phyloP scores from a whole-genome alignment of 2,329 filamentous ascomycete species.

The Penicillium oxalicum region DNA sequence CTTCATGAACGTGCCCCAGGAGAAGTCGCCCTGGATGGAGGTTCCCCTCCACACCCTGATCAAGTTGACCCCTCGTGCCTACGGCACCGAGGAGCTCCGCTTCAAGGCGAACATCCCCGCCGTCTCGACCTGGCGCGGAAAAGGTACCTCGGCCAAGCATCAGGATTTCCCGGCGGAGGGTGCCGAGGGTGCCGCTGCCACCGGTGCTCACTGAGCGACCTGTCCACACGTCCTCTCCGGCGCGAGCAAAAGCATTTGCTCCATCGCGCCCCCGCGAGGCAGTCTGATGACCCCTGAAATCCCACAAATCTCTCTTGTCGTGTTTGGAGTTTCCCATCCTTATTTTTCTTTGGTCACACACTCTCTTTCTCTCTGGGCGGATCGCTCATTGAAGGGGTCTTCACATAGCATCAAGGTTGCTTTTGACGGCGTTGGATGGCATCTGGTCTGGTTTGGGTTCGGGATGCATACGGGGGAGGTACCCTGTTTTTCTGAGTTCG shows the following conservation, averaged over 20 bases:
- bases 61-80: slow-evolving; percentile 90
- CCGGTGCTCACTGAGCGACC: background rate
- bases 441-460: slow-evolving; percentile 8
- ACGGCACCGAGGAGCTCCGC: slow-evolving; percentile 83
- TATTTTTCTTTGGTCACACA: no score
- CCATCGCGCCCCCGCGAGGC: no score
- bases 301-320: no score
- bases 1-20: slow-evolving; percentile 95
- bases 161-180: slow-evolving; percentile 43
- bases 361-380: background rate
- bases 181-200: slow-evolving; percentile 5
- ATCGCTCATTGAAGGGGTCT: background rate
- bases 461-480: slow-evolving; percentile 6
- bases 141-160: slow-evolving; percentile 87
- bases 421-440: slow-evolving; percentile 5
- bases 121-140: slow-evolving; percentile 92
- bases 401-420: slow-evolving; percentile 6
- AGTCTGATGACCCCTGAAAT: no score
- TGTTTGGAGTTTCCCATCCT: no score
- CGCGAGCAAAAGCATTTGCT: no score
- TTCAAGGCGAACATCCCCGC: slow-evolving; percentile 89
- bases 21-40: slow-evolving; percentile 95
- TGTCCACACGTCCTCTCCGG: background rate
- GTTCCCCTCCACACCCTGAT: slow-evolving; percentile 94
- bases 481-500: background rate